A percentile compares a stretch with the other conserved stretches of the same genome.
These are phyloP conservation scores for Closterium sp. DNA, from an alignment of 139 green algal genomes.

Conservation along the genomic window DNA sequence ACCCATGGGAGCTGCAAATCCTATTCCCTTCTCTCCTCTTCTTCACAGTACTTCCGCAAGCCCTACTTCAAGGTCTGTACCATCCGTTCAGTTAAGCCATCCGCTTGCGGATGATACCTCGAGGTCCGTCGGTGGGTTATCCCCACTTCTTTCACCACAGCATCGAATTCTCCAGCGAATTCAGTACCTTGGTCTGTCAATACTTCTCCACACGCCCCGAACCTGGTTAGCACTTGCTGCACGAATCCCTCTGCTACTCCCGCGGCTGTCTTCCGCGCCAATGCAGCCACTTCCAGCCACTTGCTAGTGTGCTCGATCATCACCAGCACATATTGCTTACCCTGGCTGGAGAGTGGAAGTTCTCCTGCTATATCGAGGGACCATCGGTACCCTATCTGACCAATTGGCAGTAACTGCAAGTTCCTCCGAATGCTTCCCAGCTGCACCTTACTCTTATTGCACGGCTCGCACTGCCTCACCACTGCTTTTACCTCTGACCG, in stretches of 20 bases:
- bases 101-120: too few species aligned
- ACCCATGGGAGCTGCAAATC: too few species aligned
- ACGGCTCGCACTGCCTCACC: neutral
- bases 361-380: slow-evolving; percentile 30
- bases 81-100: too few species aligned
- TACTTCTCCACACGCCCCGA: slow-evolving; percentile 44
- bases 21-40: too few species aligned
- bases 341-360: neutral
- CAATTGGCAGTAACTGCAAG: neutral
- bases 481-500: neutral
- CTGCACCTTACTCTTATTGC: too few species aligned
- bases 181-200: slow-evolving; percentile 48
- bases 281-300: slow-evolving; percentile 21
- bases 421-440: too few species aligned
- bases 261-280: slow-evolving; percentile 12
- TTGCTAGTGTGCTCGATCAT: slow-evolving; percentile 50
- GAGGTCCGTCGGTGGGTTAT: slow-evolving; percentile 40
- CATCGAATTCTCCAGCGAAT: neutral
- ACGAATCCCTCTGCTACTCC: neutral
- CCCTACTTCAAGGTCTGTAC: too few species aligned
- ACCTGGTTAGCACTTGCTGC: slow-evolving; percentile 23
- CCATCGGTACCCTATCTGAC: neutral
- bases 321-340: slow-evolving; percentile 48
- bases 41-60: too few species aligned
- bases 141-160: neutral